Percentiles rank a stretch among this genome's conserved stretches.
Conservation (phyloP, 371 early-diverging fungal species). For the Mortierella sp. region DNA sequence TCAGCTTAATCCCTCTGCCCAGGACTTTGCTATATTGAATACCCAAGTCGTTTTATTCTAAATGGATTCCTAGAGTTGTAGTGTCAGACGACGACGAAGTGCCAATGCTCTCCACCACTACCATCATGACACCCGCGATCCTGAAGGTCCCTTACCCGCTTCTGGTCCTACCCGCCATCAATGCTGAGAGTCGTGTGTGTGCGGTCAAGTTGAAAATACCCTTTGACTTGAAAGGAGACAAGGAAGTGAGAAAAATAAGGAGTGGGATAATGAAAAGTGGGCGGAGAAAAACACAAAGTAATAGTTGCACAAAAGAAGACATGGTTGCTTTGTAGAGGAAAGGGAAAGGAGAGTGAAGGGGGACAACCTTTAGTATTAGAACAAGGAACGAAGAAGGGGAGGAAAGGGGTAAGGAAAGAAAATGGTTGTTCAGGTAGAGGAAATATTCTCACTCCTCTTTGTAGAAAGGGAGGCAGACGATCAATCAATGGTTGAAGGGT, state of each 20-base stretch:
- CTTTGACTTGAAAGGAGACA: background rate
- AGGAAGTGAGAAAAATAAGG: background rate
- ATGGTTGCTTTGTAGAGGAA: background rate
- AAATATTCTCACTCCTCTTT: conserved; percentile 12
- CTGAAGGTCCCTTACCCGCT: too few relatives aligned
- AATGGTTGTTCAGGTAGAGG: background rate
- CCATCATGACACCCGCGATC: too few relatives aligned
- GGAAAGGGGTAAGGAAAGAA: background rate
- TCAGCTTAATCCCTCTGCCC: too few relatives aligned
- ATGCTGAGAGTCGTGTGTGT: background rate
- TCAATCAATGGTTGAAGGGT: background rate
- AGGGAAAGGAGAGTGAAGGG: background rate
- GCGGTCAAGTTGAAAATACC: background rate
- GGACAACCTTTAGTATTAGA: too few relatives aligned
- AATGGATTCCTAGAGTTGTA: too few relatives aligned
- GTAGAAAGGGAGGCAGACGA: background rate
- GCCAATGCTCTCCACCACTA: too few relatives aligned
- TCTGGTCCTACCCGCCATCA: too few relatives aligned
- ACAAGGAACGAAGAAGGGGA: background rate
- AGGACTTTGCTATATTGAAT: too few relatives aligned
- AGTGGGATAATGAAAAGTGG: background rate
- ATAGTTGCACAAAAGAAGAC: background rate
- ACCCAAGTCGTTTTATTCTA: too few relatives aligned
- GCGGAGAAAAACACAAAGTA: background rate
- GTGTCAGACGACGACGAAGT: too few relatives aligned